These are phyloP conservation scores for Talaromyces sp. DNA, from an alignment of 2,329 filamentous ascomycete genomes.

Conservation along the genomic window DNA sequence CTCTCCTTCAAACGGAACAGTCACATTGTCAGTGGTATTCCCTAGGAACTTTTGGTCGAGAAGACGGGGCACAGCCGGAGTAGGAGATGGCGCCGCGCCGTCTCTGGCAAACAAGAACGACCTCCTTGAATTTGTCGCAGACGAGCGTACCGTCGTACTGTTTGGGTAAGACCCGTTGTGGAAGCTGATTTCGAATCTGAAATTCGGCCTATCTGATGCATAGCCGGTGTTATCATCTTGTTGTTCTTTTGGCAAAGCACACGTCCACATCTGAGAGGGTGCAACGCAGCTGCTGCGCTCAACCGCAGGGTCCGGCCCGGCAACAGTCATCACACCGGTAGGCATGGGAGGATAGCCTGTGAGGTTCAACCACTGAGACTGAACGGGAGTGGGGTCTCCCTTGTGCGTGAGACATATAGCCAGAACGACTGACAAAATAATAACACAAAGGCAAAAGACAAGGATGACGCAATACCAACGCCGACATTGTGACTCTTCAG, in stretches of 20 bases:
- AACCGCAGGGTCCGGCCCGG: conserved; percentile 61
- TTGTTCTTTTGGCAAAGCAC: conserved; percentile 71
- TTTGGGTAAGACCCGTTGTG: conserved; percentile 48
- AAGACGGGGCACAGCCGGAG: conserved; percentile 39
- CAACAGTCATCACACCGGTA: conserved; percentile 73
- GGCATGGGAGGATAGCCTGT: conserved; percentile 83
- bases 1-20: conserved; percentile 71
- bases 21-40: conserved; percentile 73
- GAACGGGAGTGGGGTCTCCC: conserved; percentile 35
- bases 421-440: conserved; percentile 54
- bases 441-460: conserved; percentile 46
- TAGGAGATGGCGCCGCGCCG: conserved; percentile 33
- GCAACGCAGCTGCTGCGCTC: conserved; percentile 64
- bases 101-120: conserved; percentile 13
- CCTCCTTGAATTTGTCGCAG: conserved; percentile 21
- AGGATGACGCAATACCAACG: conserved; percentile 54
- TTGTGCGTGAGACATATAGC: conserved; percentile 50
- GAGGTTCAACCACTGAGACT: conserved; percentile 70
- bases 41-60: conserved; percentile 76
- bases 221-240: conserved; percentile 56
- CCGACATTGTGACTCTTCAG: conserved; percentile 58
- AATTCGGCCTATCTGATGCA: conserved; percentile 64
- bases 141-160: conserved; percentile 56
- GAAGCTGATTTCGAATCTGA: conserved; percentile 68
- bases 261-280: conserved; percentile 77